Evolutionary conservation across 192 early-diverging fungal genomes (phyloP).

Genomic region (Entomortierella lignicola): DNA sequence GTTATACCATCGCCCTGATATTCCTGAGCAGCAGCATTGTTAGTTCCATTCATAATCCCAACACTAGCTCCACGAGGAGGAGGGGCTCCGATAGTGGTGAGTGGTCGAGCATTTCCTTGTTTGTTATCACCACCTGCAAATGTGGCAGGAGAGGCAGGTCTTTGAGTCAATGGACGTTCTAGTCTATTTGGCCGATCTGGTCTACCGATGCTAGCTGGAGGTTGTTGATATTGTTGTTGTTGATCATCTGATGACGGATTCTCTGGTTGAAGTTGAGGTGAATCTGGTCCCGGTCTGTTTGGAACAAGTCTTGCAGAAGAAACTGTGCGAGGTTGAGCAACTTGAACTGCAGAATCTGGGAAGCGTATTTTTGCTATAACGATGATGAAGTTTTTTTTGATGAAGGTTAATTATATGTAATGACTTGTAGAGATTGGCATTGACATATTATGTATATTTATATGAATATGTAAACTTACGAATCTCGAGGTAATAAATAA

Average conservation of each 20-base stretch:
- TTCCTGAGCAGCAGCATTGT: constrained; percentile 4
- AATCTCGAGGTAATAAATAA: constrained; percentile 25
- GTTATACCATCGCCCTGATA: constrained; percentile 39
- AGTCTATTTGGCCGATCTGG: constrained; percentile 22
- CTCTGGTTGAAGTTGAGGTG: too few species aligned
- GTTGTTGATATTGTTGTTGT: constrained; percentile 5
- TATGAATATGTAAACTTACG: too few species aligned
- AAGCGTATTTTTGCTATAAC: constrained; percentile 47
- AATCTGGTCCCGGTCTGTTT: neutral
- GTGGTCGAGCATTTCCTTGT: constrained; percentile 8
- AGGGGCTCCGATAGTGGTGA: constrained; percentile 40
- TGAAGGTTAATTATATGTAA: too few species aligned
- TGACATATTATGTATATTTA: too few species aligned
- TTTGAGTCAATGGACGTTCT: constrained; percentile 35
- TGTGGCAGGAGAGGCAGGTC: constrained; percentile 22
- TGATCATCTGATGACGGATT: neutral
- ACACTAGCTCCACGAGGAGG: constrained; percentile 39
- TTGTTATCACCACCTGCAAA: constrained; percentile 8
- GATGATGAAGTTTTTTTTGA: too few species aligned
- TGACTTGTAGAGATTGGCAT: too few species aligned
- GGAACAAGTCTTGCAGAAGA: constrained; percentile 12
- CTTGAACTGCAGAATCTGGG: constrained; percentile 15
- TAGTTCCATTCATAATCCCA: constrained; percentile 2
- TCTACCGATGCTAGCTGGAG: constrained; percentile 1
- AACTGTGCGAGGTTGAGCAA: constrained; percentile 36